Conservation (phyloP, 2,329 filamentous ascomycete species). For the Fusarium coicis region DNA sequence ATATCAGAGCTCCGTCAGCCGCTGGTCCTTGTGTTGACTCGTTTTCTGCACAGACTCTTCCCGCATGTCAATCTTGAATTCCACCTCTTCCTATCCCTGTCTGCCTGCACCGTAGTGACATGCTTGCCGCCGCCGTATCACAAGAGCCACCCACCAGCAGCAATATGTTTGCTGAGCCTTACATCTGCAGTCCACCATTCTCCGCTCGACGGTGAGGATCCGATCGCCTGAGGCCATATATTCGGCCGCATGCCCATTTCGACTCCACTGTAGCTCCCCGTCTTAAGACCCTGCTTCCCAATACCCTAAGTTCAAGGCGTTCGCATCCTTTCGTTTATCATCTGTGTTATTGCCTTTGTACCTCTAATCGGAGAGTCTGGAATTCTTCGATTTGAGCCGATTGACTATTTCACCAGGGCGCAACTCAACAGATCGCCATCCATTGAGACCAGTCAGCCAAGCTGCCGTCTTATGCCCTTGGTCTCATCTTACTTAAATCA, state of each 20-base stretch:
- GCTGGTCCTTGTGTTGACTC: slow-evolving; percentile 50
- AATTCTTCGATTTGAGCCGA: slow-evolving; percentile 35
- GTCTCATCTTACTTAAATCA: neutral
- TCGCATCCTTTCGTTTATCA: slow-evolving; percentile 34
- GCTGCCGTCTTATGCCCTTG: neutral
- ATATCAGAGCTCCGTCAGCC: slow-evolving; percentile 63
- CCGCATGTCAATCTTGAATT: slow-evolving; percentile 48
- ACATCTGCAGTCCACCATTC: slow-evolving; percentile 23
- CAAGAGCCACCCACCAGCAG: slow-evolving; percentile 35
- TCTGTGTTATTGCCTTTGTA: slow-evolving; percentile 6
- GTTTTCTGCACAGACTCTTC: slow-evolving; percentile 36
- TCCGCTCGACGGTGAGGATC: slow-evolving; percentile 34
- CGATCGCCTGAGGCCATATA: slow-evolving; percentile 43
- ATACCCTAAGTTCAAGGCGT: slow-evolving; percentile 11
- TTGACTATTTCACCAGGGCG: slow-evolving; percentile 11
- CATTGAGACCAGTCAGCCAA: slow-evolving; percentile 11
- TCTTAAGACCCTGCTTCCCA: slow-evolving; percentile 41
- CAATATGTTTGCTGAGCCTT: slow-evolving; percentile 32
- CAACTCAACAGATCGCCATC: neutral
- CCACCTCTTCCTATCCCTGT: slow-evolving; percentile 33
- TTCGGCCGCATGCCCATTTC: slow-evolving; percentile 38
- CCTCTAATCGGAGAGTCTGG: slow-evolving; percentile 38
- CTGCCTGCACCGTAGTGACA: slow-evolving; percentile 22
- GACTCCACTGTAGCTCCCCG: slow-evolving; percentile 38
- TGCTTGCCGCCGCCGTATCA: slow-evolving; percentile 40